Conservation (phyloP, 2,329 filamentous ascomycete genomes). For the Colletotrichum tropicicola region DNA sequence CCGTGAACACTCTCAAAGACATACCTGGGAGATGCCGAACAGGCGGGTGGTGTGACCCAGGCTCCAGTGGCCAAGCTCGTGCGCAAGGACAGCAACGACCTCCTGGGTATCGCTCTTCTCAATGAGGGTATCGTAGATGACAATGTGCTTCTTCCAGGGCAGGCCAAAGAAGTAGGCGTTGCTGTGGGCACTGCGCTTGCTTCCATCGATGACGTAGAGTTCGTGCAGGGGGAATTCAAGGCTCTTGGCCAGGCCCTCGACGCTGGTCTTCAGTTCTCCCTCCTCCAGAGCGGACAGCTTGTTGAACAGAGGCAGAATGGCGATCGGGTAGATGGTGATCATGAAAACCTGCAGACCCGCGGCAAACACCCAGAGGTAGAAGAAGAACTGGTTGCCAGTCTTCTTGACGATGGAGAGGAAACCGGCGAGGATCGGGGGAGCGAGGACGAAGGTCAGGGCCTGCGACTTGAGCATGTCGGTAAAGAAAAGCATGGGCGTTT, state of each 20-base stretch:
- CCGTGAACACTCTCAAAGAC: slow-evolving; percentile 28
- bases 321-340: slow-evolving; percentile 95
- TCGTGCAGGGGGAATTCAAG: slow-evolving; percentile 93
- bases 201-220: slow-evolving; percentile 93
- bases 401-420: slow-evolving; percentile 95
- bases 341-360: slow-evolving; percentile 90
- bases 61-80: slow-evolving; percentile 98
- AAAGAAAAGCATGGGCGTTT: slow-evolving; percentile 88
- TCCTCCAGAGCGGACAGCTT: slow-evolving; percentile 93
- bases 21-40: slow-evolving; percentile 84
- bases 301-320: slow-evolving; percentile 96
- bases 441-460: slow-evolving; percentile 79
- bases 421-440: slow-evolving; percentile 87
- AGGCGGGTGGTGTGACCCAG: slow-evolving; percentile 93
- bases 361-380: slow-evolving; percentile 95
- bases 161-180: slow-evolving; percentile 97
- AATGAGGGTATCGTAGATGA: slow-evolving; percentile 97
- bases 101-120: slow-evolving; percentile 94
- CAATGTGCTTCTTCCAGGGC: slow-evolving; percentile 99
- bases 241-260: slow-evolving; percentile 83
- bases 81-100: slow-evolving; percentile 92
- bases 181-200: slow-evolving; percentile 86
- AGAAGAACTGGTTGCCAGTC: slow-evolving; percentile 95
- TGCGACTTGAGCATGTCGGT: slow-evolving; percentile 93
- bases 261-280: slow-evolving; percentile 85